Evolutionary conservation across 106 monocot genomes (phyloP).

Genomic region (Narthecium ossifragum): DNA sequence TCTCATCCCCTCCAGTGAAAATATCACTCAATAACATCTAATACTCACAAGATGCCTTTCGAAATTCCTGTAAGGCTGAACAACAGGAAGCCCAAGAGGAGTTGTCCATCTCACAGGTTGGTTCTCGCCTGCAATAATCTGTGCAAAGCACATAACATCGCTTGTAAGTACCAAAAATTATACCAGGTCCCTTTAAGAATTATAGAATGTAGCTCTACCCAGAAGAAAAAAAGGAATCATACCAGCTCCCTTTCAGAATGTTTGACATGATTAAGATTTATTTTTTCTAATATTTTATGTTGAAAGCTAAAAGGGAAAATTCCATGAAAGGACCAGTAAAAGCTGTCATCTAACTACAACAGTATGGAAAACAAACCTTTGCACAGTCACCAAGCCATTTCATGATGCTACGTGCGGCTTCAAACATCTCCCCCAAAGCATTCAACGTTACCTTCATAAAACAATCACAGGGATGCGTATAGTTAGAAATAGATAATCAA

Average conservation of each 20-base stretch:
- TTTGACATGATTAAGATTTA: too few species aligned
- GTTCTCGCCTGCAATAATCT: conserved; percentile 59
- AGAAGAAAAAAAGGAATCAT: too few species aligned
- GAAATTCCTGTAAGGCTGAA: conserved; percentile 69
- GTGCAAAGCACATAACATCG: neutral
- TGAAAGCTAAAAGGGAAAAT: too few species aligned
- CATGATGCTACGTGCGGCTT: conserved; percentile 86
- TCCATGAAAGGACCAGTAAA: neutral
- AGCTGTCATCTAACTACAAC: too few species aligned
- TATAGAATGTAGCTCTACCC: too few species aligned
- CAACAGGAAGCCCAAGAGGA: conserved; percentile 64
- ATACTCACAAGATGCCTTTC: conserved; percentile 71
- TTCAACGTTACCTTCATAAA: conserved; percentile 75
- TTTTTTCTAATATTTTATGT: too few species aligned
- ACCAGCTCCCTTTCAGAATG: too few species aligned
- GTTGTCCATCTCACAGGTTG: conserved; percentile 66
- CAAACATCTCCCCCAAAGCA: conserved; percentile 86
- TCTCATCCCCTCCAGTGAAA: too few species aligned
- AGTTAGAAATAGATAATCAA: conserved; percentile 1
- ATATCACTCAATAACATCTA: too few species aligned
- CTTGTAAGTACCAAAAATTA: neutral
- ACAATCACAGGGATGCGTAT: too few species aligned
- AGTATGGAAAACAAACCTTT: conserved; percentile 40
- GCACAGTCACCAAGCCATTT: conserved; percentile 87
- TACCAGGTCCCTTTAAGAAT: neutral